phyloP scores from a whole-genome alignment of 495 filamentous ascomycete species.

The Emericellopsis terricola region DNA sequence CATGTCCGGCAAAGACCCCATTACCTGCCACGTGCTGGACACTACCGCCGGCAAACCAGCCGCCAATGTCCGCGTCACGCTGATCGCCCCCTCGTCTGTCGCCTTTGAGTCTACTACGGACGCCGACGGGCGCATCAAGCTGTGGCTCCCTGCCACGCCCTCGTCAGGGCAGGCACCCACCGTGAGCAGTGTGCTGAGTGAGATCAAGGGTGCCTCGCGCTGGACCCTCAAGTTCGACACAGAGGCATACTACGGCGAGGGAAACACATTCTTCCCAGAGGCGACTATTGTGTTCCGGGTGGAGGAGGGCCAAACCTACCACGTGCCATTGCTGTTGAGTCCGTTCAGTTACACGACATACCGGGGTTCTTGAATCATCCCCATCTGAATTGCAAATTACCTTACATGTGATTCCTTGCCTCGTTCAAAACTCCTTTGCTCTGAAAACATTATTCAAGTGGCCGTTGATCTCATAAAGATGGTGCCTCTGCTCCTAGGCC shows the following conservation, averaged over 20 bases:
- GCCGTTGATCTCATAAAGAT: too few species aligned
- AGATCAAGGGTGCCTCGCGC: conserved; percentile 14
- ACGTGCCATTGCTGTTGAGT: conserved; percentile 78
- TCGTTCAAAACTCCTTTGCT: too few species aligned
- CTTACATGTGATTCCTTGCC: too few species aligned
- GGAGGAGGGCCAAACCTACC: conserved; percentile 58
- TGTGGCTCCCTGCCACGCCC: conserved; percentile 44
- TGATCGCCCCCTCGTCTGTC: conserved; percentile 38
- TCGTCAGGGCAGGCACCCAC: conserved; percentile 30
- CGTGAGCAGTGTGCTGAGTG: conserved; percentile 27
- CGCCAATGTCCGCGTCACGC: conserved; percentile 60
- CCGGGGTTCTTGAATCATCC: conserved; percentile 46
- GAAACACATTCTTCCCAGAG: conserved; percentile 76
- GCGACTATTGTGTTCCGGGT: conserved; percentile 79
- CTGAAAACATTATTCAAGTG: too few species aligned
- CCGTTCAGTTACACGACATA: conserved; percentile 93
- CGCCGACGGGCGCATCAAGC: conserved; percentile 67
- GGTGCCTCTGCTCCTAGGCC: too few species aligned
- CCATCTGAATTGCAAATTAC: too few species aligned
- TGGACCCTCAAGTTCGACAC: conserved; percentile 71
- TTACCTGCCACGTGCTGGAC: conserved; percentile 47
- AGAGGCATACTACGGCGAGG: conserved; percentile 55
- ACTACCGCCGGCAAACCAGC: conserved; percentile 44
- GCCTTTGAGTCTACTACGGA: conserved; percentile 52
- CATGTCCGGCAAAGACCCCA: conserved; percentile 25